Conservation (phyloP, 1,284 basidiomycete species). For the Cystobasidiaceae sp. region DNA sequence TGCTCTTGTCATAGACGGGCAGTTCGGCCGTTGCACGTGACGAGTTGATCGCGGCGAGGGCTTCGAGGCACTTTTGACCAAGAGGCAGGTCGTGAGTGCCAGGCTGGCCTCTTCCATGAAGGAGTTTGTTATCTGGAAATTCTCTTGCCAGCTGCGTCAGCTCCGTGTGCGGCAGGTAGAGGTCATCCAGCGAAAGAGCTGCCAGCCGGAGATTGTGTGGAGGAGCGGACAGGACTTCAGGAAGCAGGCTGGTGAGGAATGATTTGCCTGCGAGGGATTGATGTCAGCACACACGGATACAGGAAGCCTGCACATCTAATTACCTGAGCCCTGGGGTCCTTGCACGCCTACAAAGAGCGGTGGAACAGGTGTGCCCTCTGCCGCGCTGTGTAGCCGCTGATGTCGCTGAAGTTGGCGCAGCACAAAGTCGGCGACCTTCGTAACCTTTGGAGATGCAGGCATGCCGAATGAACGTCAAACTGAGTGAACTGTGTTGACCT, state of each 20-base stretch:
- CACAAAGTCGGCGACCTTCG: slow-evolving; percentile 37
- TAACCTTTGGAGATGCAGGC: slow-evolving; percentile 1
- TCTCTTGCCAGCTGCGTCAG: slow-evolving; percentile 56
- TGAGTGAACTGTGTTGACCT: neutral
- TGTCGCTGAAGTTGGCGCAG: slow-evolving; percentile 33
- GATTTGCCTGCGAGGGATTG: slow-evolving; percentile 58
- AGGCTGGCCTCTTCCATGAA: slow-evolving; percentile 73
- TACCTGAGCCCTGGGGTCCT: slow-evolving; percentile 62
- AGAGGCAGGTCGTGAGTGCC: slow-evolving; percentile 77
- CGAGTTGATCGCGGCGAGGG: slow-evolving; percentile 54
- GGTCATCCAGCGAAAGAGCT: slow-evolving; percentile 74
- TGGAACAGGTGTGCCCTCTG: slow-evolving; percentile 8
- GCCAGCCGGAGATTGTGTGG: slow-evolving; percentile 58
- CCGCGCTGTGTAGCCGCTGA: neutral
- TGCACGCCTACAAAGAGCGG: slow-evolving; percentile 64
- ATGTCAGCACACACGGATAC: neutral
- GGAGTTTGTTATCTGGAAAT: slow-evolving; percentile 59
- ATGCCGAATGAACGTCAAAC: slow-evolving; percentile 18
- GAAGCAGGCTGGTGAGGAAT: slow-evolving; percentile 59
- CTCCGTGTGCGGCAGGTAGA: slow-evolving; percentile 66
- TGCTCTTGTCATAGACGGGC: slow-evolving; percentile 82
- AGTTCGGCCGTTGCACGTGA: slow-evolving; percentile 53
- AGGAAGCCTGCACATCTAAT: neutral
- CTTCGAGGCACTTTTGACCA: slow-evolving; percentile 55
- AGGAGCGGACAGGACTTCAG: slow-evolving; percentile 52